A percentile compares a stretch with the other conserved stretches of the same genome.
Conservation (phyloP, 169 alveolate species). For the Plasmodium yoelii region DNA sequence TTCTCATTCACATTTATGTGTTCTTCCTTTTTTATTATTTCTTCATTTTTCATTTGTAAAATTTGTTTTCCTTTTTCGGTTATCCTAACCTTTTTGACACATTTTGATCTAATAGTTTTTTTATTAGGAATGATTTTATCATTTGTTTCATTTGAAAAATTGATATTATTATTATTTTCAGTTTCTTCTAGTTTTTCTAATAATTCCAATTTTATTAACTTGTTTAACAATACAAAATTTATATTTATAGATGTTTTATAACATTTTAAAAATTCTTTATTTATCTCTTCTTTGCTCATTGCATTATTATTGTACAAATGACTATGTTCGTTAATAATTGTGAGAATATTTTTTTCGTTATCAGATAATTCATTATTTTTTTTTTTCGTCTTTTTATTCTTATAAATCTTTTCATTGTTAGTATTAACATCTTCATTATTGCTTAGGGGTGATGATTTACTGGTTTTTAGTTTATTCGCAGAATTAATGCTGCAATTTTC, state of each 20-base stretch:
- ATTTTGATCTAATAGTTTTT: slow-evolving; percentile 20
- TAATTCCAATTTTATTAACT: slow-evolving; percentile 25
- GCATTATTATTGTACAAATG: slow-evolving; percentile 34
- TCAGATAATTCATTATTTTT: slow-evolving; percentile 16
- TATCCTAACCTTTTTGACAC: slow-evolving; percentile 33
- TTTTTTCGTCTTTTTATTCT: background rate
- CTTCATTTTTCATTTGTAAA: slow-evolving; percentile 14
- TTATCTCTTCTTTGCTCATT: slow-evolving; percentile 65
- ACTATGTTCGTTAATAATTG: slow-evolving; percentile 16
- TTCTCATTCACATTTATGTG: too few relatives aligned
- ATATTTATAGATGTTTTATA: slow-evolving; percentile 10
- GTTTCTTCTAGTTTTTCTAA: slow-evolving; percentile 16
- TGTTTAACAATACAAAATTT: slow-evolving; percentile 22
- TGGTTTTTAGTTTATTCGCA: background rate
- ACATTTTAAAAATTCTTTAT: slow-evolving; percentile 37
- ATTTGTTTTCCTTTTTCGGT: slow-evolving; percentile 48
- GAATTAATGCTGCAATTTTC: slow-evolving; percentile 10
- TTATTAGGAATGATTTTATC: slow-evolving; percentile 1
- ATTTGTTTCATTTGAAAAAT: background rate
- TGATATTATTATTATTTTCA: slow-evolving; percentile 10
- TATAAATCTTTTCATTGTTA: slow-evolving; percentile 1
- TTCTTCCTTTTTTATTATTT: background rate
- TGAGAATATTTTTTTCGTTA: slow-evolving; percentile 24
- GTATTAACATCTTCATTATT: background rate
- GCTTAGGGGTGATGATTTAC: background rate